These are phyloP conservation scores for Fusarium hostae DNA, from an alignment of 2,329 filamentous ascomycete species.

Conservation along the genomic window DNA sequence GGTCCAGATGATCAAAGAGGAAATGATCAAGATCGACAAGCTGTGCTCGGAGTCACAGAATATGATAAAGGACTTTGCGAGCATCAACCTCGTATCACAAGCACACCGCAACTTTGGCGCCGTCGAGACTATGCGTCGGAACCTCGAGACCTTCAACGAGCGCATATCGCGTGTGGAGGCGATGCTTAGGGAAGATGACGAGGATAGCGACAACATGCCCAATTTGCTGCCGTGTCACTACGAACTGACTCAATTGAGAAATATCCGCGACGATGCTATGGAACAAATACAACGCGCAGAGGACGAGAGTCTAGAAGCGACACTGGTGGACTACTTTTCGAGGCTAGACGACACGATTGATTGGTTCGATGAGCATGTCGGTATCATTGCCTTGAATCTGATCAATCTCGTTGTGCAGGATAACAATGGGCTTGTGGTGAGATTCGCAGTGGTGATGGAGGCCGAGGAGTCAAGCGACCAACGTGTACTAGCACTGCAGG, in stretches of 20 bases:
- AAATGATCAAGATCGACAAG: conserved; percentile 98
- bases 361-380: conserved; percentile 96
- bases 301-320: conserved; percentile 79
- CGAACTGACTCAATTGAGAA: conserved; percentile 88
- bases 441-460: conserved; percentile 90
- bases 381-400: conserved; percentile 86
- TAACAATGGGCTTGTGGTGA: conserved; percentile 89
- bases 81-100: conserved; percentile 90
- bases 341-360: conserved; percentile 87
- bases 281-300: conserved; percentile 88
- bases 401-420: conserved; percentile 87
- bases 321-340: conserved; percentile 89
- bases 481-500: conserved; percentile 88
- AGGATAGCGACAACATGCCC: conserved; percentile 88
- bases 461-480: conserved; percentile 97
- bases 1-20: conserved; percentile 93
- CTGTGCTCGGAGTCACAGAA: conserved; percentile 96
- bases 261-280: conserved; percentile 96
- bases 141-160: conserved; percentile 87
- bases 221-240: conserved; percentile 92
- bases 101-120: conserved; percentile 97
- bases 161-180: conserved; percentile 79
- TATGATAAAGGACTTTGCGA: conserved; percentile 96
- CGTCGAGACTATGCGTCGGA: conserved; percentile 91
- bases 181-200: conserved; percentile 85